Percentiles rank a stretch among this genome's conserved stretches.
phyloP scores from a whole-genome alignment of 2,329 filamentous ascomycete species.

The Beauveria pseudobassiana region DNA sequence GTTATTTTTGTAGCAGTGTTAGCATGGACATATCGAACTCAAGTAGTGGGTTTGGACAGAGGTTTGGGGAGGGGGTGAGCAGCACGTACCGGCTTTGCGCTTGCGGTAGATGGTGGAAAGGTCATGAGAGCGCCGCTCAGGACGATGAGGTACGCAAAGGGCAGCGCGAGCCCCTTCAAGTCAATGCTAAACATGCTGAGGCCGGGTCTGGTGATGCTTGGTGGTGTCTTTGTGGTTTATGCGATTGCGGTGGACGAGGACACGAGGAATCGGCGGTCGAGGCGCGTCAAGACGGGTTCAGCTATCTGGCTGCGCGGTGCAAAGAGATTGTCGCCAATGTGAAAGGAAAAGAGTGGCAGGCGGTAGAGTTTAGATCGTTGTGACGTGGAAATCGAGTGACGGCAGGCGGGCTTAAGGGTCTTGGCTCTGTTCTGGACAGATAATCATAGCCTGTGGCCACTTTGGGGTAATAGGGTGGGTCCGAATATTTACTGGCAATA shows the following conservation, averaged over 20 bases:
- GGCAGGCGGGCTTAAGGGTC: neutral
- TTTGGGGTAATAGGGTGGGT: neutral
- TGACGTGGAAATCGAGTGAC: neutral
- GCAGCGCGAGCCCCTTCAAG: constrained; percentile 80
- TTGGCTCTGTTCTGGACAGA: constrained; percentile 9
- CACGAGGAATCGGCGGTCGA: neutral
- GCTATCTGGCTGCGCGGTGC: neutral
- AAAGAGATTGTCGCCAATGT: neutral
- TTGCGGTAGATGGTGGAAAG: constrained; percentile 92
- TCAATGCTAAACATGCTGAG: constrained; percentile 50
- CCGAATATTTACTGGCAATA: neutral
- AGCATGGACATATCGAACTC: too few species aligned
- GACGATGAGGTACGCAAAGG: constrained; percentile 82
- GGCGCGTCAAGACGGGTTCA: neutral
- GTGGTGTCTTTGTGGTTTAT: neutral
- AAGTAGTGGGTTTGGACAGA: too few species aligned
- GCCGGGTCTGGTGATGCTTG: neutral
- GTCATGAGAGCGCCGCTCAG: constrained; percentile 82
- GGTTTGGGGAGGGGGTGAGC: neutral
- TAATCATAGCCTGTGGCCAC: constrained; percentile 9
- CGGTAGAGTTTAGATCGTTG: neutral
- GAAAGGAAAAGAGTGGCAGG: neutral
- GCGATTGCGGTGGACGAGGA: neutral
- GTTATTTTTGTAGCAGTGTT: neutral
- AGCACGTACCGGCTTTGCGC: constrained; percentile 67